Evolutionary conservation across 192 early-diverging fungal genomes (phyloP).

Genomic region (Mortierella claussenii): DNA sequence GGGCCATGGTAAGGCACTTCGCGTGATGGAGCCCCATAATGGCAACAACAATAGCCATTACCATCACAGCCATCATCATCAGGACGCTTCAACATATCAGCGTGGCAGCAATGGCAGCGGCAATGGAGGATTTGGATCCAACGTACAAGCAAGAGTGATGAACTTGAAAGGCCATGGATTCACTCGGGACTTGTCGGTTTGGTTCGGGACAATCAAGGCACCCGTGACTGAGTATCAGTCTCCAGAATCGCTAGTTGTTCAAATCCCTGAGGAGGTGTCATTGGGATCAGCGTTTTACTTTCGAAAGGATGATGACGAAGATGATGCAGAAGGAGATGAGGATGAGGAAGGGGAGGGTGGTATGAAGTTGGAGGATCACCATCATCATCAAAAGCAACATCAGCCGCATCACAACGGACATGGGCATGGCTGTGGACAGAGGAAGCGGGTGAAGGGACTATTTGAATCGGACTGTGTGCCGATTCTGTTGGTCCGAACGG

Average conservation of each 20-base stretch:
- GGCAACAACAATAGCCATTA: slow-evolving; percentile 5
- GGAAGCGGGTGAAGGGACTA: slow-evolving; percentile 46
- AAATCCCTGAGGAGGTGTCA: slow-evolving; percentile 57
- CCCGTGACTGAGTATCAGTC: slow-evolving; percentile 59
- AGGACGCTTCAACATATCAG: slow-evolving; percentile 5
- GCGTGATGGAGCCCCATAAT: slow-evolving; percentile 13
- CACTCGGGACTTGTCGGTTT: slow-evolving; percentile 72
- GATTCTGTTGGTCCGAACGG: slow-evolving; percentile 39
- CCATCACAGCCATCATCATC: slow-evolving; percentile 9
- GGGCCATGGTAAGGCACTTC: slow-evolving; percentile 15
- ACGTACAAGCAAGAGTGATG: slow-evolving; percentile 63
- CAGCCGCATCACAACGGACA: too few relatives aligned
- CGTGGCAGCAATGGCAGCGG: slow-evolving; percentile 37
- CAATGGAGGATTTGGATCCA: slow-evolving; percentile 42
- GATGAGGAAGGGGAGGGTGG: slow-evolving; percentile 9
- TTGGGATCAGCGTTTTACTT: slow-evolving; percentile 47
- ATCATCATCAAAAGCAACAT: not conserved
- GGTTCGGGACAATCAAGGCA: slow-evolving; percentile 74
- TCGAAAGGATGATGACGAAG: slow-evolving; percentile 47
- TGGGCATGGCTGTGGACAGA: too few relatives aligned
- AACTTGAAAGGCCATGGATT: slow-evolving; percentile 79
- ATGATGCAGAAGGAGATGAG: slow-evolving; percentile 15
- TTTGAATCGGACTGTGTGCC: slow-evolving; percentile 44
- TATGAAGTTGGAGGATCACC: not conserved
- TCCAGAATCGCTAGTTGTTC: slow-evolving; percentile 56